These are phyloP conservation scores for Suhomyces sp. DNA, from an alignment of 805 yeast species.

Conservation along the genomic window DNA sequence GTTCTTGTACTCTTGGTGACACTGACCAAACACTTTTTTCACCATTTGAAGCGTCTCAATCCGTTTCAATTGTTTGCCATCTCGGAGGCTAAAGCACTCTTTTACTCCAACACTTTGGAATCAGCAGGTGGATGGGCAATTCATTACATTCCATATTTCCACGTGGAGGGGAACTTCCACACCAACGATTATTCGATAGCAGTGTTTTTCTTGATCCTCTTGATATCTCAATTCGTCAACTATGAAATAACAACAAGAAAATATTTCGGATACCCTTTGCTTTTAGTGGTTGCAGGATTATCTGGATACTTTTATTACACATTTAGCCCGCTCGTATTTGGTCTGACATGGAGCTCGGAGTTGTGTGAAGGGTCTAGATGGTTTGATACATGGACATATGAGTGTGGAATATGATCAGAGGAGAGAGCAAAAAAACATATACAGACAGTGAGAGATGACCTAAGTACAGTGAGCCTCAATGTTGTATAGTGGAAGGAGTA, in stretches of 20 bases:
- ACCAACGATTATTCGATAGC: constrained; percentile 51
- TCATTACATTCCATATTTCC: constrained; percentile 57
- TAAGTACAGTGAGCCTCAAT: no score
- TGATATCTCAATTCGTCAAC: constrained; percentile 46
- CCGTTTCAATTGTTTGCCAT: constrained; percentile 27
- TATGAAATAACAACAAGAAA: constrained; percentile 30
- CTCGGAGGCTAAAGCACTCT: constrained; percentile 11
- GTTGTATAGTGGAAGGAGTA: no score
- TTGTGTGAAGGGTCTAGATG: no score
- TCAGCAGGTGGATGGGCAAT: constrained; percentile 56
- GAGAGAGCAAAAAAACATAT: no score
- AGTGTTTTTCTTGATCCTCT: constrained; percentile 47
- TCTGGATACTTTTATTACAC: not conserved
- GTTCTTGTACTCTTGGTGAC: constrained; percentile 24
- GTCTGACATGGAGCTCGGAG: no score
- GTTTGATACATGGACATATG: no score
- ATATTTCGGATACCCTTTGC: constrained; percentile 7
- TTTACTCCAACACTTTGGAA: constrained; percentile 29
- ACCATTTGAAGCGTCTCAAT: constrained; percentile 25
- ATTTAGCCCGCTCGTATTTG: no score
- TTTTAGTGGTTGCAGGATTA: not conserved
- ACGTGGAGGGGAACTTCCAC: constrained; percentile 38
- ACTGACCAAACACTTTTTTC: constrained; percentile 16
- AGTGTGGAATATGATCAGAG: no score
- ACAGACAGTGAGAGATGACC: no score